phyloP scores from a whole-genome alignment of 1,284 basidiomycete genomes.

The Cutaneotrichosporon mucoides region DNA sequence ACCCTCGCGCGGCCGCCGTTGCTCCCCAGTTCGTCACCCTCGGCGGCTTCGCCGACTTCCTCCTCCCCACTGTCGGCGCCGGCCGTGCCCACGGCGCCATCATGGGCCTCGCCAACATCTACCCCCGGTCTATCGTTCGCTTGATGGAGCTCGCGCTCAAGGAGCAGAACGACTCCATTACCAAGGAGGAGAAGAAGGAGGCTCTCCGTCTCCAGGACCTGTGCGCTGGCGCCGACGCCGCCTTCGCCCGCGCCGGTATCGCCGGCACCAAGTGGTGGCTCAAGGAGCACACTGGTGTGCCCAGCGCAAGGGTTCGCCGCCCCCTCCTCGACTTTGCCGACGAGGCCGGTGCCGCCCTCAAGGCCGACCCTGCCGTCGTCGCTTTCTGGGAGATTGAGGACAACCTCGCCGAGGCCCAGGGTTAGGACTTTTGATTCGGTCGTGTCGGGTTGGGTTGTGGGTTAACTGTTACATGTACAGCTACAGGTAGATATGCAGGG shows the following conservation, averaged over 20 bases:
- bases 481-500: no score
- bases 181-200: conserved; percentile 58
- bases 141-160: conserved; percentile 60
- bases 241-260: conserved; percentile 72
- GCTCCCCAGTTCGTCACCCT: conserved; percentile 62
- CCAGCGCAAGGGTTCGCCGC: conserved; percentile 62
- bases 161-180: conserved; percentile 55
- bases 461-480: no score
- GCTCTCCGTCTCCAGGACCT: conserved; percentile 74
- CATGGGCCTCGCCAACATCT: conserved; percentile 72
- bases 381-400: conserved; percentile 64
- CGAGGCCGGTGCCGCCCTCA: conserved; percentile 58
- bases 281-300: conserved; percentile 64
- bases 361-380: conserved; percentile 65
- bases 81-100: conserved; percentile 67
- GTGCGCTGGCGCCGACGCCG: conserved; percentile 71
- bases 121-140: conserved; percentile 61
- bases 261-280: conserved; percentile 76
- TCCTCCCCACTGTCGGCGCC: conserved; percentile 63
- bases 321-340: conserved; percentile 64
- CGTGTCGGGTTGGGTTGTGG: no score
- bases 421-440: no score
- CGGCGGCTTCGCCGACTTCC: conserved; percentile 72
- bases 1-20: conserved; percentile 58
- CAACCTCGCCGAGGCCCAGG: conserved; percentile 47